Evolutionary conservation across 805 yeast genomes (phyloP).

Genomic region (Candida nitratophila): DNA sequence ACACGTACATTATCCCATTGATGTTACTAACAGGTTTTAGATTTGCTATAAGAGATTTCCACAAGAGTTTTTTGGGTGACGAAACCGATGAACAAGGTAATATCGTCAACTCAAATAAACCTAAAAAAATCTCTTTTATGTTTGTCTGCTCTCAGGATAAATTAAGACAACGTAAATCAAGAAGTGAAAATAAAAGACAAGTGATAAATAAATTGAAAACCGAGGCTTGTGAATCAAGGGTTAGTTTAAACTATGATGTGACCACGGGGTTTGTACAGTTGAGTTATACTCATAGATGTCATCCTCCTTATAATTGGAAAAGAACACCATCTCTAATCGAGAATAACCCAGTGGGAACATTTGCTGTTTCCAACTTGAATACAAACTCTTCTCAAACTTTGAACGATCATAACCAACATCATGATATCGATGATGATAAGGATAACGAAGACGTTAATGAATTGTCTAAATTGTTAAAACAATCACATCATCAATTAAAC

Average conservation of each 20-base stretch:
- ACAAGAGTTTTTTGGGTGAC: constrained; percentile 26
- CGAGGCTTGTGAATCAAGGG: constrained; percentile 33
- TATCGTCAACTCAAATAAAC: constrained; percentile 26
- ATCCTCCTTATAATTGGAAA: constrained; percentile 30
- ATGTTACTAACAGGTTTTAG: constrained; percentile 34
- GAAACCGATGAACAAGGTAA: constrained; percentile 3
- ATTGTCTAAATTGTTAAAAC: constrained; percentile 14
- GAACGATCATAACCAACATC: neutral
- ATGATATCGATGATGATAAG: constrained; percentile 5
- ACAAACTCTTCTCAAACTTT: neutral
- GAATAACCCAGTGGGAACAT: neutral
- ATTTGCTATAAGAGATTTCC: constrained; percentile 38
- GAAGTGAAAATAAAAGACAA: constrained; percentile 31
- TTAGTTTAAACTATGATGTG: constrained; percentile 32
- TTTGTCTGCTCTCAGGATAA: constrained; percentile 39
- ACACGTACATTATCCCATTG: constrained; percentile 31
- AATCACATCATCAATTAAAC: constrained; percentile 10
- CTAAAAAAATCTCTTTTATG: constrained; percentile 35
- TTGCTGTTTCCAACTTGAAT: neutral
- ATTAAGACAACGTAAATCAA: constrained; percentile 33
- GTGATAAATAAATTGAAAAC: constrained; percentile 33
- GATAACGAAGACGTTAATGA: constrained; percentile 13
- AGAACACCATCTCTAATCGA: constrained; percentile 5
- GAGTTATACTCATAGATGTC: constrained; percentile 33
- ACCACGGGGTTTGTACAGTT: constrained; percentile 30